Conservation (phyloP, 2,329 filamentous ascomycete species). For the Ambrosiella cleistominuta region DNA sequence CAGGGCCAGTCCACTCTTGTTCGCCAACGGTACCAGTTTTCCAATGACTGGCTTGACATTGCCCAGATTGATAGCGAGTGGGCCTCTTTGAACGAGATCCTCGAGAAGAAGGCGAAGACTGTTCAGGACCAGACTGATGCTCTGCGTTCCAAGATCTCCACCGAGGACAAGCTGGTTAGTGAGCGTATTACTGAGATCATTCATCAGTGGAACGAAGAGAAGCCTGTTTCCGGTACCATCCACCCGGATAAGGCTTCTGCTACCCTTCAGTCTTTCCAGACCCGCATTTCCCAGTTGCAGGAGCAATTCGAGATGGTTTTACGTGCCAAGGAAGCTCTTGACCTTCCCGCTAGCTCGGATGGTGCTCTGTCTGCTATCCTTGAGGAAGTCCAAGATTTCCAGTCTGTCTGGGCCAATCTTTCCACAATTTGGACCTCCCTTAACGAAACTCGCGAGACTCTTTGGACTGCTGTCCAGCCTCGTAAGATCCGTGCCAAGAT, state of each 20-base stretch:
- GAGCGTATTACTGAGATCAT: slow-evolving; percentile 78
- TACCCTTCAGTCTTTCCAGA: slow-evolving; percentile 67
- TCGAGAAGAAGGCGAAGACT: slow-evolving; percentile 83
- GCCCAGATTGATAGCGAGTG: slow-evolving; percentile 95
- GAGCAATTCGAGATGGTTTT: slow-evolving; percentile 84
- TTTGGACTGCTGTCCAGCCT: slow-evolving; percentile 92
- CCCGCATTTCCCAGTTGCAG: slow-evolving; percentile 67
- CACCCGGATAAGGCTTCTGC: slow-evolving; percentile 75
- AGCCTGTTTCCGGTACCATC: slow-evolving; percentile 88
- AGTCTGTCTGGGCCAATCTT: slow-evolving; percentile 91
- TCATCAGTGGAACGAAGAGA: slow-evolving; percentile 83
- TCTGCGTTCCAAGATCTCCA: slow-evolving; percentile 80
- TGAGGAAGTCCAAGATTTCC: slow-evolving; percentile 96
- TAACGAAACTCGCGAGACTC: slow-evolving; percentile 76
- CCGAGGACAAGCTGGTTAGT: slow-evolving; percentile 79
- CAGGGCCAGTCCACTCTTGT: slow-evolving; percentile 86
- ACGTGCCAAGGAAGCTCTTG: slow-evolving; percentile 90
- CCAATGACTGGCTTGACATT: slow-evolving; percentile 83
- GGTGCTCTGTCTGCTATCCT: slow-evolving; percentile 70
- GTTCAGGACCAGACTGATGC: slow-evolving; percentile 94
- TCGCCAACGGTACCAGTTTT: slow-evolving; percentile 85
- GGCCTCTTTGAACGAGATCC: slow-evolving; percentile 79
- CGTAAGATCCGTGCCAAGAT: slow-evolving; percentile 80
- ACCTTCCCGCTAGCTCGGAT: slow-evolving; percentile 64
- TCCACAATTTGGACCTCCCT: slow-evolving; percentile 94